Evolutionary conservation across 179 eudicot genomes (phyloP).

Genomic region (Corrigiola litoralis): DNA sequence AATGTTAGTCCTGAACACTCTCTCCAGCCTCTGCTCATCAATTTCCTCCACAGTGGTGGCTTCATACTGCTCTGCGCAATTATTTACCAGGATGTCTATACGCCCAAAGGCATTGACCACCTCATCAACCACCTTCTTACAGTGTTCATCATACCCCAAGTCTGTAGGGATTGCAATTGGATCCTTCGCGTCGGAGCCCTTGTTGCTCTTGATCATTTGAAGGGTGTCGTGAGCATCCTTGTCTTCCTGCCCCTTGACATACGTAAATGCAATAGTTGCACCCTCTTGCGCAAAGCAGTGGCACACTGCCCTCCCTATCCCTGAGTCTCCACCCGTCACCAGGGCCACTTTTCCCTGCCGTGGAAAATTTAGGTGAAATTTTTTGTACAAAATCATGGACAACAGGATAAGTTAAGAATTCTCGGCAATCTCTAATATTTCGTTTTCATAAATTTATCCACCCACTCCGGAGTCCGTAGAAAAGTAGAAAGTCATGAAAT

Average conservation of each 20-base stretch:
- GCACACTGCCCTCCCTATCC: slow-evolving; percentile 81
- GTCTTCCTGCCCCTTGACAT: slow-evolving; percentile 64
- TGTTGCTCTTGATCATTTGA: slow-evolving; percentile 41
- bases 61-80: slow-evolving; percentile 70
- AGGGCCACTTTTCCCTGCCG: slow-evolving; percentile 82
- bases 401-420: no score
- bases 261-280: slow-evolving; percentile 84
- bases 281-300: slow-evolving; percentile 69
- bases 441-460: no score
- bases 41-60: slow-evolving; percentile 62
- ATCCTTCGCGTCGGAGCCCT: slow-evolving; percentile 45
- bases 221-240: slow-evolving; percentile 69
- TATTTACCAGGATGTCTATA: slow-evolving; percentile 69
- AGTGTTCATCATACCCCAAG: slow-evolving; percentile 64
- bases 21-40: slow-evolving; percentile 60
- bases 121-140: slow-evolving; percentile 67
- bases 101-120: slow-evolving; percentile 56
- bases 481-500: no score
- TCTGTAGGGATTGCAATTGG: slow-evolving; percentile 63
- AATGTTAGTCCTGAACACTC: slow-evolving; percentile 80
- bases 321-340: slow-evolving; percentile 90
- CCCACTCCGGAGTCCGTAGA: no score
- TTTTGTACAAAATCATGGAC: no score
- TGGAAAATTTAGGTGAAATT: not conserved
- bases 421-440: no score